These are phyloP conservation scores for Aspergillus wentii DNA, from an alignment of 495 filamentous ascomycete genomes.

Conservation along the genomic window DNA sequence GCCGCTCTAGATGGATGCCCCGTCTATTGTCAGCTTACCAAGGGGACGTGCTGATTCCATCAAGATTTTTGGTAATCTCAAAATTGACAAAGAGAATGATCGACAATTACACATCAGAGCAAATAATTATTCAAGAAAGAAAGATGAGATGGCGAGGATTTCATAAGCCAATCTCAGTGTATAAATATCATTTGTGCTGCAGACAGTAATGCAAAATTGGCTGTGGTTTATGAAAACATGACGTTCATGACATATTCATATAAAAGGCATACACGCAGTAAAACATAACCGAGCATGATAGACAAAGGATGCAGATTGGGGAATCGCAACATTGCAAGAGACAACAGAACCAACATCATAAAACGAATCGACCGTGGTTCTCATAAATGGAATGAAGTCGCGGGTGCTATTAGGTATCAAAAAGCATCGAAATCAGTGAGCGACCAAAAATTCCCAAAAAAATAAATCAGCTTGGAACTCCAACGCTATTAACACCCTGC, in stretches of 20 bases:
- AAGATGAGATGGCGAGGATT: too few species aligned
- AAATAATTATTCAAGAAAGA: too few species aligned
- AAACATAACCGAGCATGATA: constrained; percentile 2
- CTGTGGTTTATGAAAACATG: too few species aligned
- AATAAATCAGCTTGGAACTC: constrained; percentile 9
- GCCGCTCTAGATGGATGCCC: too few species aligned
- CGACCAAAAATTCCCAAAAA: not conserved
- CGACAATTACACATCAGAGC: too few species aligned
- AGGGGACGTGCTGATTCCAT: too few species aligned
- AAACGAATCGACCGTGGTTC: constrained; percentile 6
- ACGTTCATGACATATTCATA: not conserved
- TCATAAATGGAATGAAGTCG: constrained; percentile 3
- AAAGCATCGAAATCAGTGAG: constrained; percentile 1
- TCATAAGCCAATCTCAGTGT: too few species aligned
- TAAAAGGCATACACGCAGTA: not conserved
- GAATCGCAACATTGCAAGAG: constrained; percentile 8
- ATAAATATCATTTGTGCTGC: too few species aligned
- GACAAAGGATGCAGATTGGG: constrained; percentile 3
- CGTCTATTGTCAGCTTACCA: too few species aligned
- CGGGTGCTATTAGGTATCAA: not conserved
- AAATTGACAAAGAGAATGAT: too few species aligned
- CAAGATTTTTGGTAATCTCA: too few species aligned
- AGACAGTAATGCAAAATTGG: too few species aligned
- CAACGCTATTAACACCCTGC: constrained; percentile 16
- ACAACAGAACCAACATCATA: constrained; percentile 1